Conservation (phyloP, 805 yeast genomes). For the Saccharomycopsis sp. region DNA sequence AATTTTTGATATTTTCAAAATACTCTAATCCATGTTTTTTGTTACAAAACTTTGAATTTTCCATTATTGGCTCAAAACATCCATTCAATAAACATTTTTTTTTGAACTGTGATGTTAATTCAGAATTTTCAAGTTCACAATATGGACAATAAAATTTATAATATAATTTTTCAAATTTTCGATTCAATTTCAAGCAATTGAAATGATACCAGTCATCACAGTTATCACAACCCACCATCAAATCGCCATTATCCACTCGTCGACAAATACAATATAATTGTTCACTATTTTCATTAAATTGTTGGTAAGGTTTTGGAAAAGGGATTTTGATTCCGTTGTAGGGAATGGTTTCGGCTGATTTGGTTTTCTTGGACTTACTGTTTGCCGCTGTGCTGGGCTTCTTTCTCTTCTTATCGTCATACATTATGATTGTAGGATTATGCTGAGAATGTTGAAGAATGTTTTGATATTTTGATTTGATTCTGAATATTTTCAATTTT, state of each 20-base stretch:
- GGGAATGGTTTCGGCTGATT: neutral
- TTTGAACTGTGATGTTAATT: conserved; percentile 60
- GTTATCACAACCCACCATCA: conserved; percentile 93
- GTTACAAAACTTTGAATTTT: conserved; percentile 61
- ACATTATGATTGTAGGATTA: too few relatives aligned
- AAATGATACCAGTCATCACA: conserved; percentile 96
- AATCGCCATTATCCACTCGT: conserved; percentile 62
- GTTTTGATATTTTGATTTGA: too few relatives aligned
- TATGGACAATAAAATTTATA: conserved; percentile 62
- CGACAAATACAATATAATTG: conserved; percentile 66
- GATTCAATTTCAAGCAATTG: conserved; percentile 54
- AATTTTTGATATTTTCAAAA: conserved; percentile 21
- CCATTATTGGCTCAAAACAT: conserved; percentile 47
- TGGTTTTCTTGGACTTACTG: neutral
- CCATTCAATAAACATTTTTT: conserved; percentile 54
- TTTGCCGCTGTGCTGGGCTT: neutral
- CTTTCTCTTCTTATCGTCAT: neutral
- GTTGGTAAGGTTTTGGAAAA: conserved; percentile 13
- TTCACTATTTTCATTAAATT: conserved; percentile 5
- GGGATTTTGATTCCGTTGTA: conserved; percentile 13
- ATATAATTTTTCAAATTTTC: conserved; percentile 42
- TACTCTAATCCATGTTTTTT: conserved; percentile 56
- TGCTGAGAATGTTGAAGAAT: neutral
- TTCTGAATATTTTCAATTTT: too few relatives aligned
- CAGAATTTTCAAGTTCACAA: conserved; percentile 40